Evolutionary conservation across 352 stramenopile species (phyloP).

Genomic region (Globisporangium spinosum): DNA sequence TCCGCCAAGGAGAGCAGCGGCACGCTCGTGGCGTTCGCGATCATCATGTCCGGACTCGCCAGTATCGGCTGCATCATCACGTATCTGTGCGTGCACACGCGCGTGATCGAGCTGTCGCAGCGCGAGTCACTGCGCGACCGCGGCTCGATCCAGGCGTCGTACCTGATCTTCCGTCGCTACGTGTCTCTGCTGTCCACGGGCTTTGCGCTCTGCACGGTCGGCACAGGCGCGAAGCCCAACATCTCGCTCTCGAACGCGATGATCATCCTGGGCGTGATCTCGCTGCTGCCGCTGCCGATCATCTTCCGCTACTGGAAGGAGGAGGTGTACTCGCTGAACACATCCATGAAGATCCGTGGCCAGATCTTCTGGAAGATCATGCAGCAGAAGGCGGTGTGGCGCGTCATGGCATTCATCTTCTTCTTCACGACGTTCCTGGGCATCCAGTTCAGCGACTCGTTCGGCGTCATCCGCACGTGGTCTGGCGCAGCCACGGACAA

Average conservation of each 20-base stretch:
- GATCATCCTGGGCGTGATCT: conserved; percentile 31
- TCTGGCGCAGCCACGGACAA: conserved; percentile 25
- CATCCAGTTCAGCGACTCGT: conserved; percentile 28
- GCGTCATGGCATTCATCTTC: conserved; percentile 33
- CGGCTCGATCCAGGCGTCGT: conserved; percentile 29
- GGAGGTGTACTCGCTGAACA: conserved; percentile 32
- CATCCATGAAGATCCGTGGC: conserved; percentile 27
- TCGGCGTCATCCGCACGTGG: neutral
- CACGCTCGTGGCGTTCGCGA: conserved; percentile 22
- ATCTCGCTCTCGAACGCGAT: conserved; percentile 28
- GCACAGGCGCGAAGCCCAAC: conserved; percentile 11
- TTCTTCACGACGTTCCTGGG: conserved; percentile 33
- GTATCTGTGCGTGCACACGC: conserved; percentile 38
- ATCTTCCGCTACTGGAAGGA: conserved; percentile 35
- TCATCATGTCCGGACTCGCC: conserved; percentile 26
- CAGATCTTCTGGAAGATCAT: conserved; percentile 48
- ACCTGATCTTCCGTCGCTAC: conserved; percentile 33
- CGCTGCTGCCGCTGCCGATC: conserved; percentile 25
- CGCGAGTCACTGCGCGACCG: conserved; percentile 30
- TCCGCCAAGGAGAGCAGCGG: conserved; percentile 6
- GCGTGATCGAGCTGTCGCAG: conserved; percentile 40
- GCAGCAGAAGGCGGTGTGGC: conserved; percentile 45
- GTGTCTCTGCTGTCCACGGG: conserved; percentile 17
- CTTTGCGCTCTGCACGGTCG: conserved; percentile 21
- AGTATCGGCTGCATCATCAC: conserved; percentile 42